Conservation (phyloP, 164 flowering plant genomes). For the Magnolia kwangsiensis region DNA sequence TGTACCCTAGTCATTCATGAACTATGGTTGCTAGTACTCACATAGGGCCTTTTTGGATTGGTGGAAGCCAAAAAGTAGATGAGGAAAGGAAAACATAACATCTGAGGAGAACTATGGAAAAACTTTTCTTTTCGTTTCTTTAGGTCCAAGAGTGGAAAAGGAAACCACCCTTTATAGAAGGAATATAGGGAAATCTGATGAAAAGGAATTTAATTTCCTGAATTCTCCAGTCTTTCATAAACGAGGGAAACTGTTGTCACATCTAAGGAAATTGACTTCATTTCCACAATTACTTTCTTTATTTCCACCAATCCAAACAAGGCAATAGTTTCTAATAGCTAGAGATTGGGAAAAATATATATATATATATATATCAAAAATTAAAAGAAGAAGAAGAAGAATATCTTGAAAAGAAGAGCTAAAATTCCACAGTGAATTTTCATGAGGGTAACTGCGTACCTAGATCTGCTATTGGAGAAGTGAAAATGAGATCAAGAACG, state of each 20-base stretch:
- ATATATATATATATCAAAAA: no score
- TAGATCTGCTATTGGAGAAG: conserved; percentile 58
- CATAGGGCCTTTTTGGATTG: neutral
- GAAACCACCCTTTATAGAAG: no score
- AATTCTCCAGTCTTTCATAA: no score
- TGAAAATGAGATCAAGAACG: conserved; percentile 67
- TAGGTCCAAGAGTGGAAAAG: no score
- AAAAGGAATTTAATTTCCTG: no score
- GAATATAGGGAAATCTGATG: no score
- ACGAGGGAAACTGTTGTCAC: no score
- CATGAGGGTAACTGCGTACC: conserved; percentile 27
- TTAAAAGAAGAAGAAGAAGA: neutral
- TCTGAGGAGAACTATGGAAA: no score
- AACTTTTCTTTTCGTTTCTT: no score
- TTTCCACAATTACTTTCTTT: no score
- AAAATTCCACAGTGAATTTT: neutral
- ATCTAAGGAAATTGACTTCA: no score
- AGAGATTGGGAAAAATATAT: neutral
- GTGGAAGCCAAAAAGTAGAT: neutral
- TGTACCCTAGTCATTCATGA: neutral
- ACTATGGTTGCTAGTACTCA: neutral
- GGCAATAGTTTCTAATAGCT: neutral
- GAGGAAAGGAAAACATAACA: no score
- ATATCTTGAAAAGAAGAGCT: neutral
- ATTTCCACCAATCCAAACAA: neutral